phyloP scores from a whole-genome alignment of 805 yeast species.

The Candida parachauliodes region DNA sequence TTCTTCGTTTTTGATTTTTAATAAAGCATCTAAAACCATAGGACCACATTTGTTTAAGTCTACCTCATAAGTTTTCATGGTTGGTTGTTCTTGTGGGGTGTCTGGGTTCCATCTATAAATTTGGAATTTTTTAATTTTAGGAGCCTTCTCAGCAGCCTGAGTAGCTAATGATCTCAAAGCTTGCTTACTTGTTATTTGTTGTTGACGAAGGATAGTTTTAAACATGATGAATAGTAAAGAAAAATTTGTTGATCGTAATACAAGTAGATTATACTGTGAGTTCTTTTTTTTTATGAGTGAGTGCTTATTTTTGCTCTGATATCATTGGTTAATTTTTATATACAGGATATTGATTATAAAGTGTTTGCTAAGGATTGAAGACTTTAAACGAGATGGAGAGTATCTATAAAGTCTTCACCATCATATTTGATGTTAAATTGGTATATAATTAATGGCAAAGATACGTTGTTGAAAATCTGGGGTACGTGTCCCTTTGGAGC shows the following conservation, averaged over 20 bases:
- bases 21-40: conserved; percentile 92
- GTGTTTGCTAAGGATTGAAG: too few species aligned
- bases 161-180: conserved; percentile 43
- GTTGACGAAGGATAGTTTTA: conserved; percentile 11
- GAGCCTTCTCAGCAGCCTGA: conserved; percentile 46
- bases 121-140: conserved; percentile 76
- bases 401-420: too few species aligned
- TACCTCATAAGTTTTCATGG: conserved; percentile 74
- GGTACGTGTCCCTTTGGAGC: too few species aligned
- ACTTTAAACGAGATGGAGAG: too few species aligned
- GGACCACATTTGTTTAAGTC: conserved; percentile 95
- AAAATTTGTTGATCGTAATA: neutral
- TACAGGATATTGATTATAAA: too few species aligned
- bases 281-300: conserved; percentile 1
- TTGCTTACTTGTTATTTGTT: conserved; percentile 3
- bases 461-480: too few species aligned
- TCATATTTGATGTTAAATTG: too few species aligned
- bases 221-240: conserved; percentile 4
- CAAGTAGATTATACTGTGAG: neutral
- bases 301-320: conserved; percentile 4
- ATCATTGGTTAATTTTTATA: conserved; percentile 2
- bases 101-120: conserved; percentile 99
- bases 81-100: conserved; percentile 88
- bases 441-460: too few species aligned
- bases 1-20: conserved; percentile 94